A percentile compares a stretch with the other conserved stretches of the same genome.
phyloP scores from a whole-genome alignment of 805 yeast genomes.

The Teunomyces cretensis region DNA sequence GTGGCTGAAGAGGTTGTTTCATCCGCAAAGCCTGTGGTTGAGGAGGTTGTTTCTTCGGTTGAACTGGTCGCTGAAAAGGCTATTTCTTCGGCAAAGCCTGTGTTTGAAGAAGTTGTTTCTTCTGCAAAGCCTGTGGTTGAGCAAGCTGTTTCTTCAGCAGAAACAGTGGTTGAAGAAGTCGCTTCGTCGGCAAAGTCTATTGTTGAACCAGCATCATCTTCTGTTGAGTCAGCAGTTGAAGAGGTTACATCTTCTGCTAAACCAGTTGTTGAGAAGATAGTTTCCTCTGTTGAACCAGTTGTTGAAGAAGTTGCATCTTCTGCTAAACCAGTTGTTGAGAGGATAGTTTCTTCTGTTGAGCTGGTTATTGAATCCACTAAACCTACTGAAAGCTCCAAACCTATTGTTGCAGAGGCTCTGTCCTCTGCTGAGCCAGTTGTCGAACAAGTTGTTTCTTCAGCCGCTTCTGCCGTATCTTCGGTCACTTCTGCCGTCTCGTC shows the following conservation, averaged over 20 bases:
- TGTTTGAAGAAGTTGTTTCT: background rate
- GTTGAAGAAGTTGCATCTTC: background rate
- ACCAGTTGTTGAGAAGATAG: conserved; percentile 1
- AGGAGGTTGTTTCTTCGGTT: conserved; percentile 1
- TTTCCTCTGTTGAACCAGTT: background rate
- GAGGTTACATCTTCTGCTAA: conserved; percentile 4
- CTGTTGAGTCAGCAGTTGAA: background rate
- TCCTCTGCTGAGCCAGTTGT: conserved; percentile 6
- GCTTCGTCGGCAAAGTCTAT: background rate
- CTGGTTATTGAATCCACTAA: background rate
- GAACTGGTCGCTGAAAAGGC: background rate
- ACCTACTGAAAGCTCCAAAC: no score
- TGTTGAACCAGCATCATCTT: background rate
- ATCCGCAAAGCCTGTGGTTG: conserved; percentile 7
- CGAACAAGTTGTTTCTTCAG: background rate
- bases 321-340: background rate
- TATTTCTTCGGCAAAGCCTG: background rate
- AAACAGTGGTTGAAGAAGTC: conserved; percentile 7
- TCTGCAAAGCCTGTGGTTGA: background rate
- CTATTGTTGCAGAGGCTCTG: no score
- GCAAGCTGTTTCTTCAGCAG: conserved; percentile 3
- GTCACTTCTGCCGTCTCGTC: background rate
- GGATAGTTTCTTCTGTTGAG: conserved; percentile 6
- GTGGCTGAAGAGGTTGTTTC: conserved; percentile 1
- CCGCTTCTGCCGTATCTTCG: no score